A percentile compares a stretch with the other conserved stretches of the same genome.
Evolutionary conservation across 2,329 filamentous ascomycete species (phyloP).

Genomic region (Sordariomycetes sp.): DNA sequence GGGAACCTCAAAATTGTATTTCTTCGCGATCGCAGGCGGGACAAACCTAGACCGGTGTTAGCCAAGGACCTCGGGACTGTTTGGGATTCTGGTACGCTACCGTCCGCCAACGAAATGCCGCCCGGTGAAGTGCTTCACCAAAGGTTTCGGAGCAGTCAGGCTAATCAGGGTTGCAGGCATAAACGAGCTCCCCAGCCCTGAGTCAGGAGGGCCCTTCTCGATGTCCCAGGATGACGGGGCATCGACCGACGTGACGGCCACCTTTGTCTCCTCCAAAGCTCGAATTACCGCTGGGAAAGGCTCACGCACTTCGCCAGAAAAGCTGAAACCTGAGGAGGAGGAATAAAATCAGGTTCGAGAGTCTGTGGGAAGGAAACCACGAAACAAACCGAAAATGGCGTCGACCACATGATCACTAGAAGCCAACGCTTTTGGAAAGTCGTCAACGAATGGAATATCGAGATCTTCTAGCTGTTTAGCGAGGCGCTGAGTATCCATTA

Average conservation of each 20-base stretch:
- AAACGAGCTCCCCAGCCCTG: slow-evolving; percentile 71
- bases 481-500: slow-evolving; percentile 59
- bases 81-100: slow-evolving; percentile 29
- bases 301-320: slow-evolving; percentile 84
- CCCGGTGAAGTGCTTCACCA: slow-evolving; percentile 75
- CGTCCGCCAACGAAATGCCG: slow-evolving; percentile 87
- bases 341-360: background rate
- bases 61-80: slow-evolving; percentile 5
- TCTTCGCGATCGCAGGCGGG: slow-evolving; percentile 65
- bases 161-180: slow-evolving; percentile 75
- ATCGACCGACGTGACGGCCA: slow-evolving; percentile 83
- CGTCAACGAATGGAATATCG: slow-evolving; percentile 71
- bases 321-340: slow-evolving; percentile 89
- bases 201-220: slow-evolving; percentile 68
- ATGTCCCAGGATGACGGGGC: slow-evolving; percentile 94
- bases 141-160: slow-evolving; percentile 86
- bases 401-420: slow-evolving; percentile 77
- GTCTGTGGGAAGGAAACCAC: background rate
- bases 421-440: slow-evolving; percentile 60
- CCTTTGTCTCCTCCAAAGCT: slow-evolving; percentile 59
- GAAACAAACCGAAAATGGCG: slow-evolving; percentile 71
- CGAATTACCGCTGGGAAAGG: slow-evolving; percentile 79
- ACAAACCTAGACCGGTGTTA: slow-evolving; percentile 54
- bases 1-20: slow-evolving; percentile 79
- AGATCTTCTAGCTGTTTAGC: slow-evolving; percentile 78